phyloP scores from a whole-genome alignment of 257 asterid genomes.

The Penstemon davidsonii region DNA sequence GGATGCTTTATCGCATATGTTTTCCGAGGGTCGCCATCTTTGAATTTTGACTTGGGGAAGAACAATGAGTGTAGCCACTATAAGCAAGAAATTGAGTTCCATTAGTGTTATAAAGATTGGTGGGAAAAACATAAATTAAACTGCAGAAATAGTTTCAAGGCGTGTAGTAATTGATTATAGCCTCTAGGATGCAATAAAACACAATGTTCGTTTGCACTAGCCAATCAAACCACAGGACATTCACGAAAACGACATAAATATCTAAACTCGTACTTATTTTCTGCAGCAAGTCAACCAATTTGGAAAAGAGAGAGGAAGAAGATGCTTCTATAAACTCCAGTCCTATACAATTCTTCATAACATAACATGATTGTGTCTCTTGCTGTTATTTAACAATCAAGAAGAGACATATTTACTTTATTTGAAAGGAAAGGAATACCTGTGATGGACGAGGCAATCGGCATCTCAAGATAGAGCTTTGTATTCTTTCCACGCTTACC shows the following conservation, averaged over 20 bases:
- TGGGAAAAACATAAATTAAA: no score
- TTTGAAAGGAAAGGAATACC: constrained; percentile 33
- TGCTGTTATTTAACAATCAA: no score
- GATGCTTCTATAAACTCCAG: no score
- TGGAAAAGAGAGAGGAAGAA: no score
- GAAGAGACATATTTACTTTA: no score
- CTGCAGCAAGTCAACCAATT: no score
- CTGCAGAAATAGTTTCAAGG: not conserved
- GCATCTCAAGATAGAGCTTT: constrained; percentile 68
- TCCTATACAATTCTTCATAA: no score
- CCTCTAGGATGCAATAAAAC: no score
- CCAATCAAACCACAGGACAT: no score
- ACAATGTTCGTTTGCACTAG: no score
- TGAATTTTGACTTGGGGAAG: constrained; percentile 63
- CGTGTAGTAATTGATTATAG: not conserved
- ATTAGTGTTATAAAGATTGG: constrained; percentile 6
- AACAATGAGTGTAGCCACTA: constrained; percentile 85
- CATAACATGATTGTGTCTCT: no score
- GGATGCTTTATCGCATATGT: constrained; percentile 48
- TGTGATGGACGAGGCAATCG: constrained; percentile 90
- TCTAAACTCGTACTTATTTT: no score
- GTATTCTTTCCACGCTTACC: constrained; percentile 72
- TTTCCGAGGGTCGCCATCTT: constrained; percentile 49
- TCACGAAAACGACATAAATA: not conserved
- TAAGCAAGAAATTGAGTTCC: constrained; percentile 22